These are phyloP conservation scores for Fusarium longipes DNA, from an alignment of 2,329 filamentous ascomycete genomes.

Conservation along the genomic window DNA sequence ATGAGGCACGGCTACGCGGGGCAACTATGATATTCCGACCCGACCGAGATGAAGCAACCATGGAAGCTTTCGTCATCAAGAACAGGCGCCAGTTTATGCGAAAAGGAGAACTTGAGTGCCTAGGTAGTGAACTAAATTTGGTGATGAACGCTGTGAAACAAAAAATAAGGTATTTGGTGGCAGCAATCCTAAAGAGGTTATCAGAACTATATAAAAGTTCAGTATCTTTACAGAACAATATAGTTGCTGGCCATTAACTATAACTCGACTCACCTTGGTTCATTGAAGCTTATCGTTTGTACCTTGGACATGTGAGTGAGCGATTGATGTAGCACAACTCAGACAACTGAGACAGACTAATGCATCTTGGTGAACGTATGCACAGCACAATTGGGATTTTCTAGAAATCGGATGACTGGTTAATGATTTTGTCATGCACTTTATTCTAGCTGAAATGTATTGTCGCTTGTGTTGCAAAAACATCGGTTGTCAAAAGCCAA, in stretches of 20 bases:
- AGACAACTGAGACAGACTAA: background rate
- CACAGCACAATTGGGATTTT: background rate
- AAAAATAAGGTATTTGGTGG: background rate
- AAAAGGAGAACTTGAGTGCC: slow-evolving; percentile 33
- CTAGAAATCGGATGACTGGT: background rate
- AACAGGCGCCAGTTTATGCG: slow-evolving; percentile 18
- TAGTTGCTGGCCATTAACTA: background rate
- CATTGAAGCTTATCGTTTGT: background rate
- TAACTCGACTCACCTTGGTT: background rate
- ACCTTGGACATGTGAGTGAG: background rate
- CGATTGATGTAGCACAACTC: background rate
- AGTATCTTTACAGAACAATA: background rate
- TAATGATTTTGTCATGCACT: background rate
- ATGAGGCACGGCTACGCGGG: background rate
- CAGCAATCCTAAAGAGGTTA: background rate
- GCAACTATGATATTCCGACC: slow-evolving; percentile 35
- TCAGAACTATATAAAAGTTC: background rate
- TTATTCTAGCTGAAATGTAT: background rate
- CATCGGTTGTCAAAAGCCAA: background rate
- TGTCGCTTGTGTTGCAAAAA: background rate
- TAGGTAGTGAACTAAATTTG: background rate
- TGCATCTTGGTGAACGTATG: background rate
- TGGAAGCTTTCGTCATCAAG: slow-evolving; percentile 30
- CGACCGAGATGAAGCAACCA: slow-evolving; percentile 33
- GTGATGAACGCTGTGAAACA: background rate